These are phyloP conservation scores for Wickerhamiella brachini DNA, from an alignment of 805 yeast species.

Conservation along the genomic window DNA sequence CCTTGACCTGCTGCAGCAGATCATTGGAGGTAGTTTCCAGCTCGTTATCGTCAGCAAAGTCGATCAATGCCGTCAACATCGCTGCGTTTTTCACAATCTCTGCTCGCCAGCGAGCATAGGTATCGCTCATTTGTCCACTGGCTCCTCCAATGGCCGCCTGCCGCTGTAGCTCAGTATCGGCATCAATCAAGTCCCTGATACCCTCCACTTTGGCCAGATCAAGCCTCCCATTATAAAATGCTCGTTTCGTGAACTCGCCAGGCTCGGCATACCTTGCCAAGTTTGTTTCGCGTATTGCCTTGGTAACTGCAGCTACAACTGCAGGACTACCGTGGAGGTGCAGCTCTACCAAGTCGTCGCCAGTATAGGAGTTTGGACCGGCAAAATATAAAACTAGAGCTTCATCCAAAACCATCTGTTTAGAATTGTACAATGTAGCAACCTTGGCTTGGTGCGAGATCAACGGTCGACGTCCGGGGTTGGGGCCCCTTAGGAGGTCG, in stretches of 20 bases:
- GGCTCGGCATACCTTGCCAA: conserved; percentile 72
- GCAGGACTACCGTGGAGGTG: conserved; percentile 93
- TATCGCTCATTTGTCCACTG: conserved; percentile 45
- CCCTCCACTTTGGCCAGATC: conserved; percentile 90
- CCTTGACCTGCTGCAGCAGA: conserved; percentile 27
- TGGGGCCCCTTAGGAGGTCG: background rate
- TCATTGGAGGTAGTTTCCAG: background rate
- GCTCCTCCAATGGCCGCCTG: conserved; percentile 59
- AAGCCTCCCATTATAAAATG: conserved; percentile 68
- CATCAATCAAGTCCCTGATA: conserved; percentile 72
- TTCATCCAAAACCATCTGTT: conserved; percentile 46
- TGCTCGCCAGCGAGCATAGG: conserved; percentile 55
- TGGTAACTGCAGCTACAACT: conserved; percentile 53
- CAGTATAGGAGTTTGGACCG: conserved; percentile 74
- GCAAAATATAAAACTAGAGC: conserved; percentile 58
- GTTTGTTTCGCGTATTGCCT: conserved; percentile 33
- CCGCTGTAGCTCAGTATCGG: conserved; percentile 86
- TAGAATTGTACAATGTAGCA: conserved; percentile 34
- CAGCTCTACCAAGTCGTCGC: conserved; percentile 81
- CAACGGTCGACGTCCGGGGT: background rate
- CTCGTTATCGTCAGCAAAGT: conserved; percentile 75
- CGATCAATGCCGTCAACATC: conserved; percentile 72
- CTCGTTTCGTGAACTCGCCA: conserved; percentile 84
- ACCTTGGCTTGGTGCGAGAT: conserved; percentile 33
- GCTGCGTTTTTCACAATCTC: conserved; percentile 55